Evolutionary conservation across 805 yeast genomes (phyloP).

Genomic region (Diddensiella santjacobensis): DNA sequence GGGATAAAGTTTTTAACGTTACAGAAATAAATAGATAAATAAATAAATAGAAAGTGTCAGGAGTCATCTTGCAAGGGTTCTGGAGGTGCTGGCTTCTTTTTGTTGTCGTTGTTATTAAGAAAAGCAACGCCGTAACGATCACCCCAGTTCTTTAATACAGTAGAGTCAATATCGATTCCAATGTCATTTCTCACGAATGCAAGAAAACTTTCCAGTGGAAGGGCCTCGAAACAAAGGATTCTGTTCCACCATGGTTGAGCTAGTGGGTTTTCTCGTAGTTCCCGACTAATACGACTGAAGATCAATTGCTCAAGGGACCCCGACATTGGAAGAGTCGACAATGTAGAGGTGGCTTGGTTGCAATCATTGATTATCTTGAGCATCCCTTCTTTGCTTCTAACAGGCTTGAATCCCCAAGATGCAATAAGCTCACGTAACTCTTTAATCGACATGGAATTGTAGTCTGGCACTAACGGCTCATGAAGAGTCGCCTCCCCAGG

Average conservation of each 20-base stretch:
- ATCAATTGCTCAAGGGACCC: constrained; percentile 2
- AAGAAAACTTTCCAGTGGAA: constrained; percentile 12
- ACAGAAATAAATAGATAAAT: no score
- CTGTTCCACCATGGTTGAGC: constrained; percentile 17
- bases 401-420: constrained; percentile 17
- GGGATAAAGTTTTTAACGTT: no score
- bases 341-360: background rate
- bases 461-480: constrained; percentile 3
- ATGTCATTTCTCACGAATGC: constrained; percentile 6
- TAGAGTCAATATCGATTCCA: constrained; percentile 1
- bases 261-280: constrained; percentile 8
- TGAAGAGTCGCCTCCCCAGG: background rate
- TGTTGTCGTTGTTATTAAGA: background rate
- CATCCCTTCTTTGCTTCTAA: constrained; percentile 9
- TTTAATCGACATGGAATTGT: background rate
- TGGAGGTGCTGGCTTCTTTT: no score
- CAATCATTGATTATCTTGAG: constrained; percentile 12
- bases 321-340: background rate
- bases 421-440: constrained; percentile 6
- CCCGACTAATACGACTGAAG: constrained; percentile 7
- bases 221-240: constrained; percentile 13
- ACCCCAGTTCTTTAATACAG: constrained; percentile 13
- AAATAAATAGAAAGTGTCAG: no score
- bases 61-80: no score
- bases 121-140: constrained; percentile 12